These are phyloP conservation scores for Rhodotorula sp. DNA, from an alignment of 1,284 basidiomycete species.

Conservation along the genomic window DNA sequence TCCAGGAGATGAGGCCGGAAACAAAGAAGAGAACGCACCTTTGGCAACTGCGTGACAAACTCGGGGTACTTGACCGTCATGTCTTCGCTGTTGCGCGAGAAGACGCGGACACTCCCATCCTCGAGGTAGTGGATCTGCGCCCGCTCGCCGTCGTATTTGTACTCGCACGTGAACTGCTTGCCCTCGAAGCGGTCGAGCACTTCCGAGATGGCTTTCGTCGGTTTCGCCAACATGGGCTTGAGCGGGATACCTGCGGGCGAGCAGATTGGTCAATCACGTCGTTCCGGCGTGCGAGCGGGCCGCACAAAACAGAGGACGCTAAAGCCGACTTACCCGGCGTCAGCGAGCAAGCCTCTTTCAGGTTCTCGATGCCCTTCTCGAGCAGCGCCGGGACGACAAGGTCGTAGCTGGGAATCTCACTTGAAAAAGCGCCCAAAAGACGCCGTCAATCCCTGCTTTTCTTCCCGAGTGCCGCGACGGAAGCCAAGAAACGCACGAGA, in stretches of 20 bases:
- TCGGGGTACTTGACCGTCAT: slow-evolving; percentile 99
- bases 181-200: slow-evolving; percentile 96
- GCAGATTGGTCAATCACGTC: too few relatives aligned
- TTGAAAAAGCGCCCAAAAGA: slow-evolving; percentile 47
- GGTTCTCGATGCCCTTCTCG: slow-evolving; percentile 68
- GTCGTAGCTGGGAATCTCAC: slow-evolving; percentile 92
- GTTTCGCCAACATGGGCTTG: slow-evolving; percentile 99
- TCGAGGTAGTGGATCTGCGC: slow-evolving; percentile 86
- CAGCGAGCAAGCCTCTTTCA: slow-evolving; percentile 78
- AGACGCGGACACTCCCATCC: slow-evolving; percentile 78
- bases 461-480: too few relatives aligned
- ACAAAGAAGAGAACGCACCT: slow-evolving; percentile 55
- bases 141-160: slow-evolving; percentile 98
- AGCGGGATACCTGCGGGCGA: slow-evolving; percentile 67
- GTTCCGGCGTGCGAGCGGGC: too few relatives aligned
- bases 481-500: slow-evolving; percentile 61
- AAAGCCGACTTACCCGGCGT: slow-evolving; percentile 64
- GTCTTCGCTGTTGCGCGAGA: slow-evolving; percentile 96
- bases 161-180: slow-evolving; percentile 96
- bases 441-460: not conserved
- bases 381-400: slow-evolving; percentile 89
- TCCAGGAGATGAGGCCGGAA: too few relatives aligned
- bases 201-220: slow-evolving; percentile 98
- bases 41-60: slow-evolving; percentile 85
- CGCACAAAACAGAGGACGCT: not conserved